Evolutionary conservation across 2,329 filamentous ascomycete genomes (phyloP).

Genomic region (Didymella arachidicola): DNA sequence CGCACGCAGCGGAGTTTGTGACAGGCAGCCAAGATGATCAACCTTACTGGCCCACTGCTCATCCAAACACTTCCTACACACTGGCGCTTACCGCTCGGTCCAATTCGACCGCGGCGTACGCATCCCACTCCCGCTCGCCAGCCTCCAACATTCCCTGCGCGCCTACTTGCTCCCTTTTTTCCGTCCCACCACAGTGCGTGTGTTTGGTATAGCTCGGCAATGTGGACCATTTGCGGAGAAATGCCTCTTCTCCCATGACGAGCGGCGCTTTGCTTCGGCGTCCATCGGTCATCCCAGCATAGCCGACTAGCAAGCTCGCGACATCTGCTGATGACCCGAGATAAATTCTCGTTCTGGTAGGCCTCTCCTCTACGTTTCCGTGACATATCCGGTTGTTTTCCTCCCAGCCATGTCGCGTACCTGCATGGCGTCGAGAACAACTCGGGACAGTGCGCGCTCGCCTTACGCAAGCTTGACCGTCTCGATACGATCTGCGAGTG

Average conservation of each 20-base stretch:
- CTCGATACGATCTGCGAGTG: slow-evolving; percentile 10
- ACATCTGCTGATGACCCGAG: slow-evolving; percentile 18
- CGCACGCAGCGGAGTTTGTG: slow-evolving; percentile 13
- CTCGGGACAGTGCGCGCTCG: slow-evolving; percentile 6
- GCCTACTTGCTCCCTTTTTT: slow-evolving; percentile 13
- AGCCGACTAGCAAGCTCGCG: slow-evolving; percentile 11
- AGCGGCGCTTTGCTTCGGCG: slow-evolving; percentile 23
- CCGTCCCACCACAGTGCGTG: slow-evolving; percentile 15
- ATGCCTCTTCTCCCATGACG: slow-evolving; percentile 21
- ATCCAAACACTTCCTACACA: slow-evolving; percentile 28
- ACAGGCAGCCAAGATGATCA: slow-evolving; percentile 25
- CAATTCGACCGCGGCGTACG: slow-evolving; percentile 16
- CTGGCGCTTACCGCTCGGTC: slow-evolving; percentile 20
- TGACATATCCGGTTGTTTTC: slow-evolving; percentile 11
- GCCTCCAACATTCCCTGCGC: slow-evolving; percentile 12
- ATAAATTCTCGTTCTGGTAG: slow-evolving; percentile 13
- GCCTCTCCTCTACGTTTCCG: slow-evolving; percentile 1
- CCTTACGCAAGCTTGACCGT: slow-evolving; percentile 6
- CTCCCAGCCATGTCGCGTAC: slow-evolving; percentile 10
- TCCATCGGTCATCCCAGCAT: slow-evolving; percentile 11
- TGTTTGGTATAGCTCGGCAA: slow-evolving; percentile 20
- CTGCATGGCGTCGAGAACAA: slow-evolving; percentile 22
- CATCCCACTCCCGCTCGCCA: slow-evolving; percentile 12
- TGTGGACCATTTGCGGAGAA: slow-evolving; percentile 21
- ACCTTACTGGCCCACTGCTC: slow-evolving; percentile 22